These are phyloP conservation scores for Bolboschoenoplectus hybrid DNA, from an alignment of 202 grass and related monocot genomes.

Conservation along the genomic window DNA sequence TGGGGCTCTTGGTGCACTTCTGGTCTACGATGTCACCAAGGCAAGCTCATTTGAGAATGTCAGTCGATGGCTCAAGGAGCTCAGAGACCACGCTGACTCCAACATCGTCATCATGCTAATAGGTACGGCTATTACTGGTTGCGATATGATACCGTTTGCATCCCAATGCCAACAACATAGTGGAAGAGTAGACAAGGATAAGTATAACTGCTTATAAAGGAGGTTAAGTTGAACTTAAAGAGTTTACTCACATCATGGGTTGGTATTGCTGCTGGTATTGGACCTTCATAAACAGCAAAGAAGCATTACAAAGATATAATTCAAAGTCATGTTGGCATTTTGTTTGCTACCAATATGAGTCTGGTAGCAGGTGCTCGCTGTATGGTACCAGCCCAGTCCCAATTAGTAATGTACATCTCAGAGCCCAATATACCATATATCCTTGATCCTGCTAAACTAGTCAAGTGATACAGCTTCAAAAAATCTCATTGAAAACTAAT, in stretches of 20 bases:
- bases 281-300: neutral
- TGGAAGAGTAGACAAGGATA: neutral
- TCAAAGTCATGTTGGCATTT: neutral
- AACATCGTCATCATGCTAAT: slow-evolving; percentile 52
- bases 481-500: neutral
- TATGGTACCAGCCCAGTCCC: neutral
- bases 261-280: neutral
- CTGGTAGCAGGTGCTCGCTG: neutral
- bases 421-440: neutral
- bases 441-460: neutral
- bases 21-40: slow-evolving; percentile 56
- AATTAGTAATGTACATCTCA: neutral
- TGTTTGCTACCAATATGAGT: neutral
- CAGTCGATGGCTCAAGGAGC: slow-evolving; percentile 49
- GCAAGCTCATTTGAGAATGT: slow-evolving; percentile 45
- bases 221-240: neutral
- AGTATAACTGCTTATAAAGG: neutral
- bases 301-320: neutral
- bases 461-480: neutral
- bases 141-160: neutral
- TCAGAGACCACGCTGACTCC: slow-evolving; percentile 49
- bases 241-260: neutral
- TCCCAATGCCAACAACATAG: neutral
- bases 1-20: slow-evolving; percentile 48
- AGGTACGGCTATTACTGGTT: neutral